phyloP scores from a whole-genome alignment of 2,329 filamentous ascomycete genomes.

The Ascocoryne sarcoides region DNA sequence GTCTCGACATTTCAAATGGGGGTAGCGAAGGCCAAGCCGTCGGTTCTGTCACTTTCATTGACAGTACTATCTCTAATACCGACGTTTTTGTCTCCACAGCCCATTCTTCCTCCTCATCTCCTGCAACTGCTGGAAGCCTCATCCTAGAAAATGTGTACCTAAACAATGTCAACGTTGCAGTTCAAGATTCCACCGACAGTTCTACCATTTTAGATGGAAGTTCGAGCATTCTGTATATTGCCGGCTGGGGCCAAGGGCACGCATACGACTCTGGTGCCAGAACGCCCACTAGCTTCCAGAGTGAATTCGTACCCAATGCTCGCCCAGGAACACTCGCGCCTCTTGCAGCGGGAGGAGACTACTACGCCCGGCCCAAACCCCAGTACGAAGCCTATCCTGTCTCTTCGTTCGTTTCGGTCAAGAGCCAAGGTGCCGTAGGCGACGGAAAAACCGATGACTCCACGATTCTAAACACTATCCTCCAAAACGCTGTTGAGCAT shows the following conservation, averaged over 20 bases:
- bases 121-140: slow-evolving; percentile 61
- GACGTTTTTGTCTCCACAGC: slow-evolving; percentile 41
- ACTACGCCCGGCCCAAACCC: slow-evolving; percentile 42
- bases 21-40: slow-evolving; percentile 34
- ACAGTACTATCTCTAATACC: slow-evolving; percentile 43
- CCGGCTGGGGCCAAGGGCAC: slow-evolving; percentile 70
- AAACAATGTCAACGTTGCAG: slow-evolving; percentile 51
- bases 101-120: slow-evolving; percentile 42
- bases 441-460: slow-evolving; percentile 51
- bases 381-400: slow-evolving; percentile 36
- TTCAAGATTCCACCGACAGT: slow-evolving; percentile 45
- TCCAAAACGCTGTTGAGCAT: slow-evolving; percentile 38
- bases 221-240: slow-evolving; percentile 46
- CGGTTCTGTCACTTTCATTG: slow-evolving; percentile 48
- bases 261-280: slow-evolving; percentile 43
- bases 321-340: slow-evolving; percentile 29
- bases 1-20: slow-evolving; percentile 40
- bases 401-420: slow-evolving; percentile 34
- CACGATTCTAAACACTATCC: slow-evolving; percentile 44
- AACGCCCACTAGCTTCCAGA: slow-evolving; percentile 33
- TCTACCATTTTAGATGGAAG: slow-evolving; percentile 66
- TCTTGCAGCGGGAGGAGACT: slow-evolving; percentile 39
- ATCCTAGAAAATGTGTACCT: slow-evolving; percentile 85
- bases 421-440: slow-evolving; percentile 35
- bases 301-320: slow-evolving; percentile 31